These are phyloP conservation scores for Xylaria sp. DNA, from an alignment of 2,329 filamentous ascomycete genomes.

Conservation along the genomic window DNA sequence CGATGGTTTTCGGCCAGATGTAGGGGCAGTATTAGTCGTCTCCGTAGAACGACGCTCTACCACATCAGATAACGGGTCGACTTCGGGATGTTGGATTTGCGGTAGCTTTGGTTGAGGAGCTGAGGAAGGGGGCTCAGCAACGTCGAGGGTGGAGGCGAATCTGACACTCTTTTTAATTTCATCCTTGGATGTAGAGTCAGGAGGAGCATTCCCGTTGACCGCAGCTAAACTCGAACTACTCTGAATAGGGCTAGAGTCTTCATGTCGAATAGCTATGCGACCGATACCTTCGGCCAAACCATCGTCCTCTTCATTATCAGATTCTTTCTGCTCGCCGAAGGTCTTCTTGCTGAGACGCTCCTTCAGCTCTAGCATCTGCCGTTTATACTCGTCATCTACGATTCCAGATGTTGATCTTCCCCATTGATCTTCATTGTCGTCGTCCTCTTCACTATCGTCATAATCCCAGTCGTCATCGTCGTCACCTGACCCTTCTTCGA, in stretches of 20 bases:
- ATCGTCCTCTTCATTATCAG: constrained; percentile 54
- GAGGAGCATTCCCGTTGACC: constrained; percentile 2
- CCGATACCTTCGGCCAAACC: constrained; percentile 53
- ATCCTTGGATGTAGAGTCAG: constrained; percentile 10
- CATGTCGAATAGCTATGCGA: constrained; percentile 52
- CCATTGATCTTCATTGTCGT: constrained; percentile 73
- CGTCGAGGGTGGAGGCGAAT: constrained; percentile 47
- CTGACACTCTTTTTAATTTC: constrained; percentile 46
- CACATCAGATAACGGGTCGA: constrained; percentile 64
- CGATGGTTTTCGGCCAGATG: constrained; percentile 57
- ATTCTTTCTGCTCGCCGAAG: constrained; percentile 51
- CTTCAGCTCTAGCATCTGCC: constrained; percentile 87
- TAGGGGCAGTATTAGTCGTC: constrained; percentile 26
- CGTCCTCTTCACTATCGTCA: constrained; percentile 63
- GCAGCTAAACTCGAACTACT: constrained; percentile 41
- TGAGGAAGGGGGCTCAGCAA: constrained; percentile 45
- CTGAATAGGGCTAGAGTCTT: constrained; percentile 12
- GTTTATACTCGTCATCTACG: constrained; percentile 78
- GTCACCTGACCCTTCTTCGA: constrained; percentile 75
- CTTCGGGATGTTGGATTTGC: constrained; percentile 39
- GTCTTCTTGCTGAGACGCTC: constrained; percentile 65
- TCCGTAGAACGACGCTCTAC: constrained; percentile 55
- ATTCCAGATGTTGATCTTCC: constrained; percentile 76
- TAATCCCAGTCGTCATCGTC: constrained; percentile 64
- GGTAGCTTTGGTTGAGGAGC: constrained; percentile 37